Evolutionary conservation across 306 rosid genomes (phyloP).

Genomic region (Pyrus communis): DNA sequence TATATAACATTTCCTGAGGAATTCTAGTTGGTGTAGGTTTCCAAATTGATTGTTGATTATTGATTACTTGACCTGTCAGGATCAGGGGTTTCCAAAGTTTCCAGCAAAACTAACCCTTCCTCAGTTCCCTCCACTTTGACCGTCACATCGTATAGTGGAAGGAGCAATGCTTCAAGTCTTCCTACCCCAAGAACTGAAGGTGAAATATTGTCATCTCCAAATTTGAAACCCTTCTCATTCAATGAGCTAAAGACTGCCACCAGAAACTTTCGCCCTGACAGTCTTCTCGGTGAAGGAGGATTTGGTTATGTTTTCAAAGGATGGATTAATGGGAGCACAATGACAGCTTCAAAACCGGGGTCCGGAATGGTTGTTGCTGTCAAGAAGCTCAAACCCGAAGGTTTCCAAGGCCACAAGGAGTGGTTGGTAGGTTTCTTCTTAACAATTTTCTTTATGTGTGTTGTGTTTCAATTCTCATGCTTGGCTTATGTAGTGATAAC

Average conservation of each 20-base stretch:
- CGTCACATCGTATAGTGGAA: slow-evolving; percentile 42
- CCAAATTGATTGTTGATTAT: slow-evolving; percentile 7
- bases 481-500: slow-evolving; percentile 14
- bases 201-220: slow-evolving; percentile 75
- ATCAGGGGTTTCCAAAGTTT: slow-evolving; percentile 40
- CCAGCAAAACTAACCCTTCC: slow-evolving; percentile 43
- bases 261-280: slow-evolving; percentile 71
- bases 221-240: slow-evolving; percentile 63
- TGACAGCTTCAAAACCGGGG: slow-evolving; percentile 65
- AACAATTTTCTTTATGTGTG: not conserved
- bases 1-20: not conserved
- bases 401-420: slow-evolving; percentile 90
- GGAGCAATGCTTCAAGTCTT: slow-evolving; percentile 47
- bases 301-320: slow-evolving; percentile 92
- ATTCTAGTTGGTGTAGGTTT: not conserved
- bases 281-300: slow-evolving; percentile 95
- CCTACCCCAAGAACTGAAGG: slow-evolving; percentile 84
- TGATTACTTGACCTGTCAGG: slow-evolving; percentile 12
- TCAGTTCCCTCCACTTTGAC: slow-evolving; percentile 41
- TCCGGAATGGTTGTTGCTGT: slow-evolving; percentile 88
- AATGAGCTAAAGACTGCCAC: slow-evolving; percentile 82
- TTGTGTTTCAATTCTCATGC: not conserved
- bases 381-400: slow-evolving; percentile 87
- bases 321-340: slow-evolving; percentile 69
- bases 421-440: slow-evolving; percentile 69